Evolutionary conservation across 2,329 filamentous ascomycete species (phyloP).

Genomic region (Aureobasidium vineae): DNA sequence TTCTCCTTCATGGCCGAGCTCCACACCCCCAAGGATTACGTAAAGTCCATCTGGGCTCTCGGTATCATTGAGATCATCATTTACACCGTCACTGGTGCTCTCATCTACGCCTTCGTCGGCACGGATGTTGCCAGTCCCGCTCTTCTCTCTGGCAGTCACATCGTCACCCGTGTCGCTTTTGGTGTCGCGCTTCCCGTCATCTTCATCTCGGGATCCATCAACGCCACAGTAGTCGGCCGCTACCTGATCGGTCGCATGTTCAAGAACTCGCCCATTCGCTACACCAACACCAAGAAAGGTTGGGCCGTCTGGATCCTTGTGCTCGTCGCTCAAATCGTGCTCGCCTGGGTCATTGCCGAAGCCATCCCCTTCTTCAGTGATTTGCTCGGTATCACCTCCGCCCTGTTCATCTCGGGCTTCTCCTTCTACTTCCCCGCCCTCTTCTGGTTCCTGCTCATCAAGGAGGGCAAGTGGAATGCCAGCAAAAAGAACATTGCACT

Average conservation of each 20-base stretch:
- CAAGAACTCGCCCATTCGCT: conserved; percentile 53
- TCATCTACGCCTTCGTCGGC: conserved; percentile 68
- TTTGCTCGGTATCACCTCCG: conserved; percentile 63
- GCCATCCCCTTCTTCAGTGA: conserved; percentile 71
- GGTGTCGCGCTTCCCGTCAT: conserved; percentile 71
- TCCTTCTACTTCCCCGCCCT: conserved; percentile 42
- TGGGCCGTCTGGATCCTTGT: conserved; percentile 61
- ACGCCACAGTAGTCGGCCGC: conserved; percentile 51
- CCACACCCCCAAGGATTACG: conserved; percentile 61
- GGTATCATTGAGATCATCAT: conserved; percentile 61
- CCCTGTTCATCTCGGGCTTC: conserved; percentile 68
- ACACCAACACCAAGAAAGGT: conserved; percentile 45
- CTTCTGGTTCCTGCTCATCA: conserved; percentile 48
- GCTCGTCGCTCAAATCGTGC: conserved; percentile 56
- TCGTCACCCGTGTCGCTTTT: conserved; percentile 64
- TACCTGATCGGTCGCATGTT: conserved; percentile 67
- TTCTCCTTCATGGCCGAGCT: conserved; percentile 68
- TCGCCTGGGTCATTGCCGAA: conserved; percentile 69
- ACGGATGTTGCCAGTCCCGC: conserved; percentile 62
- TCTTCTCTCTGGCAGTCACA: conserved; percentile 58
- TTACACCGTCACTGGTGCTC: conserved; percentile 64
- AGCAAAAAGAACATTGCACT: conserved; percentile 47
- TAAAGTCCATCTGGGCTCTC: conserved; percentile 59
- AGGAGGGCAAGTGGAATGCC: conserved; percentile 49
- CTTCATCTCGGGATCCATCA: conserved; percentile 70